Base-by-base conservation (phyloP, 106 monocot genomes). In the Allium cepa region DNA sequence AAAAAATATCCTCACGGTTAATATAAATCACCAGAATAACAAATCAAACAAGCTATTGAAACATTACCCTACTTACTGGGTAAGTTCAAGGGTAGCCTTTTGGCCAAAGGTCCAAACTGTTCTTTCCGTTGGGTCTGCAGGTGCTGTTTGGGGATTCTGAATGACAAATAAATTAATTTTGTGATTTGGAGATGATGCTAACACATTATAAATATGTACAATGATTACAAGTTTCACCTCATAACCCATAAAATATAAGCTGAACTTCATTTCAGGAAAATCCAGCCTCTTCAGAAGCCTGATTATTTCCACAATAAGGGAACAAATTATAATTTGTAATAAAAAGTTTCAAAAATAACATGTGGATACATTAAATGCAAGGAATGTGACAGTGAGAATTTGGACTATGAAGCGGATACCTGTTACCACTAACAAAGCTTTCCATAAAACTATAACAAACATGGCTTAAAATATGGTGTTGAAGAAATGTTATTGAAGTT, bases 241-340 rank as follows among this genome's bases (percentile, higher is more conserved):
- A 81, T 97, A 97, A 53, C 97, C 97, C 79, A 97, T 49, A 73
- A 92, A 97, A 51, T 97, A 97, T 56, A 97, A 77, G 76, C 88
- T 92, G 75, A 97, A 97, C 71, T 97, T 92, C 92, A 97, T 84
- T 78, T 92, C 97, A 36, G 89, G 75, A 70, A 92, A 92, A 87
- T 97, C 97, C 77, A 97, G 63, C 62, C 92, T 92, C 78, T 97
- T 97, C 9, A 97, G 65, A 56, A 97, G 83, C 76, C 97, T 97
- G 71, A 62, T 68, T 76, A 56, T 60, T 68, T 55, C 46, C 49
- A 26, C 46, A 15, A 36, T 4, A 6, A 36, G 0, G 36, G 36
- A 36, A 36, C 5, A 36, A 36, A 36, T 36, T 36, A 36, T 36
- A 36, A 36, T 36, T 36, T 36, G 36, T 36, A 36, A 36, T 36